phyloP scores from a whole-genome alignment of 352 stramenopile genomes.

The Globisporangium splendens region DNA sequence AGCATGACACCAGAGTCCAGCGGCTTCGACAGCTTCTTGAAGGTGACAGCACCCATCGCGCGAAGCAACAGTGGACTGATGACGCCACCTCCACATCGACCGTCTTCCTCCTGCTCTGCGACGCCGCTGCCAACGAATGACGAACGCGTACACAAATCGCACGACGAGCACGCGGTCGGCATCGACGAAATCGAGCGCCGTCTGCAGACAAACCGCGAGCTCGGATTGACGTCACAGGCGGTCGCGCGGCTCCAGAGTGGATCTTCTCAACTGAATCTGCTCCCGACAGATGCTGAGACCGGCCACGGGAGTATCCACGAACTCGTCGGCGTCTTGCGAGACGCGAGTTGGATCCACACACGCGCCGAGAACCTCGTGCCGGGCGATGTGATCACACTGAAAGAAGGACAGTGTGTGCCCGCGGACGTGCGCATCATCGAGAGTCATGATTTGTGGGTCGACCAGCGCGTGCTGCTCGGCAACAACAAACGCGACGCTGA shows the following conservation, averaged over 20 bases:
- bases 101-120: neutral
- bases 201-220: constrained; percentile 27
- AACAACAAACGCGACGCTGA: constrained; percentile 14
- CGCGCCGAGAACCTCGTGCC: constrained; percentile 47
- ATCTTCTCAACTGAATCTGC: constrained; percentile 30
- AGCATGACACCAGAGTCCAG: no score
- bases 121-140: neutral
- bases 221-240: constrained; percentile 22
- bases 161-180: constrained; percentile 44
- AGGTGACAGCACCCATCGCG: neutral
- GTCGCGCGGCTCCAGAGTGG: constrained; percentile 28
- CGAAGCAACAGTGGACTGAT: neutral
- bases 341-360: constrained; percentile 54
- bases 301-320: constrained; percentile 54
- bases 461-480: constrained; percentile 33
- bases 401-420: constrained; percentile 45
- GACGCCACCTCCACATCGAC: neutral
- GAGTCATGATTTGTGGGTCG: constrained; percentile 42
- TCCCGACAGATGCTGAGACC: constrained; percentile 39
- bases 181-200: constrained; percentile 44
- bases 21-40: neutral
- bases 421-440: constrained; percentile 51
- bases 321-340: constrained; percentile 47
- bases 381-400: constrained; percentile 46
- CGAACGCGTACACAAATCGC: constrained; percentile 16